A percentile compares a stretch with the other conserved stretches of the same genome.
phyloP scores from a whole-genome alignment of 768 basidiomycete genomes.

The Agaricus blazei region DNA sequence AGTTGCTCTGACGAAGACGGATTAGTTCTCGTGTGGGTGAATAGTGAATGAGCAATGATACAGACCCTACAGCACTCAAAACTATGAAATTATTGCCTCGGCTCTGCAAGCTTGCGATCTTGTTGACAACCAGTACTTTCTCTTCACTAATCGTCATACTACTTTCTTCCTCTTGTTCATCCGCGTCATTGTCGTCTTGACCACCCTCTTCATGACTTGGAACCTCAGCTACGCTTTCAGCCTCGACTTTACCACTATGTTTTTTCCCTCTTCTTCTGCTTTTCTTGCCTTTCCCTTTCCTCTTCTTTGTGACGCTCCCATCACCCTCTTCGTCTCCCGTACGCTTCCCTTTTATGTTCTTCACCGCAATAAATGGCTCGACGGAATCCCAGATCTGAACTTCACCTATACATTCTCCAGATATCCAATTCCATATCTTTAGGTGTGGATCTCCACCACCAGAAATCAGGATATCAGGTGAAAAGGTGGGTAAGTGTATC shows the following conservation, averaged over 20 bases:
- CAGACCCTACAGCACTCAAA: constrained; percentile 74
- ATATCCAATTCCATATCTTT: constrained; percentile 78
- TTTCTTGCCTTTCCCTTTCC: constrained; percentile 17
- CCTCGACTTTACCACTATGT: constrained; percentile 13
- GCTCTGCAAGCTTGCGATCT: constrained; percentile 43
- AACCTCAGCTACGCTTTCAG: constrained; percentile 13
- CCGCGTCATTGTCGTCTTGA: constrained; percentile 9
- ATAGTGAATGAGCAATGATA: constrained; percentile 3
- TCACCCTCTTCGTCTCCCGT: constrained; percentile 20
- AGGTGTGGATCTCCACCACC: constrained; percentile 83
- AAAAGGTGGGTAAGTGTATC: constrained; percentile 56
- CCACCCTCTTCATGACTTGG: background rate
- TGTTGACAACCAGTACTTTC: constrained; percentile 51
- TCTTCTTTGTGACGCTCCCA: constrained; percentile 15
- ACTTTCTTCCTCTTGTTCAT: background rate
- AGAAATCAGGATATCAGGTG: constrained; percentile 56
- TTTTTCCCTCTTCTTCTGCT: constrained; percentile 18
- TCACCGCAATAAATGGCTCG: constrained; percentile 43
- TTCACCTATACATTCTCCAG: constrained; percentile 47
- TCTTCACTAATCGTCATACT: constrained; percentile 9
- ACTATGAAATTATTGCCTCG: constrained; percentile 38
- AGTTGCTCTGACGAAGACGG: constrained; percentile 44
- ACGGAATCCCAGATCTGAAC: constrained; percentile 46
- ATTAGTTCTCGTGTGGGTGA: background rate
- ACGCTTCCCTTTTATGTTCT: constrained; percentile 26